Evolutionary conservation across 768 basidiomycete species (phyloP), one percentile per base, ranked within the genome.

Genomic region (Fomitopsis serialis): DNA sequence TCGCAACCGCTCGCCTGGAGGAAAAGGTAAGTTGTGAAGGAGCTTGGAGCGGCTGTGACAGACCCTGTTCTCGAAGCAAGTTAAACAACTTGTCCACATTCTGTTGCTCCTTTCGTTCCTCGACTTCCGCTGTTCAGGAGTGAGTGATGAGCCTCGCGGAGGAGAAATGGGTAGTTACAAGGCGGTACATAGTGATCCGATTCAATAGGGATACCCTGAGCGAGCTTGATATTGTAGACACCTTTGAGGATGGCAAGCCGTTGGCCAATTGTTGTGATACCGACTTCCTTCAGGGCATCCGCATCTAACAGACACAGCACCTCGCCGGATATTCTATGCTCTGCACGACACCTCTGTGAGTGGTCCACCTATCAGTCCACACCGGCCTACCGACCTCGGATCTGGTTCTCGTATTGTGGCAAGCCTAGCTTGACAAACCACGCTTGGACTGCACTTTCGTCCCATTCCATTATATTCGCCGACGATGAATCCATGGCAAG

Each of bases 271-370:
- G 89, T 91, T n/a, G 80, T 66, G 42, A 99, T 80, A 8, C 97
- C 97, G 52, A 98, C 74, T 42, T 89, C 85, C 69, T 89, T 91
- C 58, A 99, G 80, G 1, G 81, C 71, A 22, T 94, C 89, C n/a
- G 84, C 78, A 66, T 93, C 89, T 45, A 98, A 78, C 61, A 89
- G 74, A 57, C 87, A 84, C 7, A 99, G 79, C 1, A 92, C 83
- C 58, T 98, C 94, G 52, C 97, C 97, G 17, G 87, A 87, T 58
- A 99, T 91, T 57, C 82, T 87, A 68, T 99, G 89, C 66, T 94
- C 96, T 96, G 65, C 40, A n/a, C n/a, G 34, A 49, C 10, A 42
- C 15, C 45, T 45, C 46, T n/a, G 52, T 23, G 25, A 37, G 34
- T n/a, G 37, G 47, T 52, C 51, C 15, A 25, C 50, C 37, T 36